Evolutionary conservation across 2,329 filamentous ascomycete genomes (phyloP).

Genomic region (Chalaropsis ovoidea): DNA sequence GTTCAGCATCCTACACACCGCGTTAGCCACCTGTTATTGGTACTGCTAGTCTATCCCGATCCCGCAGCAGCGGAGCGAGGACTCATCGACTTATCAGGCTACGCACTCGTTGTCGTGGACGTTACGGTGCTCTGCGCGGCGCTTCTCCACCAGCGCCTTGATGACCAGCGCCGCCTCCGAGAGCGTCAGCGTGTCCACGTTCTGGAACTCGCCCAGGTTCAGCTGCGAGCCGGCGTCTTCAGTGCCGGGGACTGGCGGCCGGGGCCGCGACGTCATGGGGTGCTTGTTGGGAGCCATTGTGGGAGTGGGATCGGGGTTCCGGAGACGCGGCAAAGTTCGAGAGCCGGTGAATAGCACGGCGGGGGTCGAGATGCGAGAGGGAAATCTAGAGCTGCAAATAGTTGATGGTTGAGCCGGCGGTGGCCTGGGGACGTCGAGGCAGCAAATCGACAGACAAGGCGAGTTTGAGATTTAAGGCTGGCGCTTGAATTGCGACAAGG

Average conservation of each 20-base stretch:
- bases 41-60: neutral
- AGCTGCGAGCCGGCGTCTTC: slow-evolving; percentile 77
- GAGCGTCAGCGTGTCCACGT: slow-evolving; percentile 82
- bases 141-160: slow-evolving; percentile 74
- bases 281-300: slow-evolving; percentile 23
- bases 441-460: neutral
- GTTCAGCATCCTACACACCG: slow-evolving; percentile 53
- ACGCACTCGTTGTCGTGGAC: slow-evolving; percentile 74
- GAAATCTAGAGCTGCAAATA: neutral
- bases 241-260: slow-evolving; percentile 61
- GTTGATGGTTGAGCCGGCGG: neutral
- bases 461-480: slow-evolving; percentile 14
- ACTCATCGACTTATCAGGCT: neutral
- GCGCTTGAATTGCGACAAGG: slow-evolving; percentile 4
- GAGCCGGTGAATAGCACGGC: neutral
- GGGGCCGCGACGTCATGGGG: slow-evolving; percentile 49
- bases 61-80: too few species aligned
- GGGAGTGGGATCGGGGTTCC: too few species aligned
- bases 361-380: neutral
- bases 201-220: slow-evolving; percentile 84
- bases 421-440: slow-evolving; percentile 1
- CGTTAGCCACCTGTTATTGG: neutral
- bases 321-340: neutral
- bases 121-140: slow-evolving; percentile 68
- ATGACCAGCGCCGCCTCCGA: slow-evolving; percentile 89